Conservation (phyloP, 75 land plant species). For the Pinus taeda region DNA sequence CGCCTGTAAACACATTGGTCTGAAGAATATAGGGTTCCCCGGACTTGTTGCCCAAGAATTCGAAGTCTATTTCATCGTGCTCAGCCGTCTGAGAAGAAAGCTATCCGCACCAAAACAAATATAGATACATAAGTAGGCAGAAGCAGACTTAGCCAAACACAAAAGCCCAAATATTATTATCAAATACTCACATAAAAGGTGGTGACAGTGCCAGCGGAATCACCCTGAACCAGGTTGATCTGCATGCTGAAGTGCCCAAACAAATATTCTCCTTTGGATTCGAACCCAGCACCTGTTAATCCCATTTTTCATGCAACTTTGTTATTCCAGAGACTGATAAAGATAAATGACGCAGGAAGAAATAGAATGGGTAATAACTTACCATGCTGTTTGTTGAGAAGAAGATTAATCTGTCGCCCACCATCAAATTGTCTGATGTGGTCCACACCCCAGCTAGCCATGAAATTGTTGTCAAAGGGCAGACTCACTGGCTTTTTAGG, state of each 20-base stretch:
- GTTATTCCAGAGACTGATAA: background rate
- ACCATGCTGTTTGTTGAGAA: slow-evolving; percentile 1
- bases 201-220: slow-evolving; percentile 27
- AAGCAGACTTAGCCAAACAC: background rate
- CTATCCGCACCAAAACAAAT: slow-evolving; percentile 9
- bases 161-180: background rate
- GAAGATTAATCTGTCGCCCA: background rate
- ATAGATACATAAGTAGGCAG: background rate
- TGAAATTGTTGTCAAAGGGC: background rate
- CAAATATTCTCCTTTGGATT: slow-evolving; percentile 10
- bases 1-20: slow-evolving; percentile 21
- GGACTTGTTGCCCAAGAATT: background rate
- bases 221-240: slow-evolving; percentile 17
- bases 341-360: background rate
- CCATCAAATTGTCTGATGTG: background rate
- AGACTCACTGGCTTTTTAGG: background rate
- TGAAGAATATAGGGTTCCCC: slow-evolving; percentile 18
- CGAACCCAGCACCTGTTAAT: slow-evolving; percentile 18
- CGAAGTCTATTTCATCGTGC: background rate
- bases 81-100: slow-evolving; percentile 2
- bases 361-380: background rate
- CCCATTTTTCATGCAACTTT: background rate
- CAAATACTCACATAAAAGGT: slow-evolving; percentile 16
- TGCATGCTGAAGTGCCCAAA: slow-evolving; percentile 23
- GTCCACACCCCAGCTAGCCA: too few species aligned